Evolutionary conservation across 1,284 basidiomycete species (phyloP).

Genomic region (Ceratobasidium sp.): DNA sequence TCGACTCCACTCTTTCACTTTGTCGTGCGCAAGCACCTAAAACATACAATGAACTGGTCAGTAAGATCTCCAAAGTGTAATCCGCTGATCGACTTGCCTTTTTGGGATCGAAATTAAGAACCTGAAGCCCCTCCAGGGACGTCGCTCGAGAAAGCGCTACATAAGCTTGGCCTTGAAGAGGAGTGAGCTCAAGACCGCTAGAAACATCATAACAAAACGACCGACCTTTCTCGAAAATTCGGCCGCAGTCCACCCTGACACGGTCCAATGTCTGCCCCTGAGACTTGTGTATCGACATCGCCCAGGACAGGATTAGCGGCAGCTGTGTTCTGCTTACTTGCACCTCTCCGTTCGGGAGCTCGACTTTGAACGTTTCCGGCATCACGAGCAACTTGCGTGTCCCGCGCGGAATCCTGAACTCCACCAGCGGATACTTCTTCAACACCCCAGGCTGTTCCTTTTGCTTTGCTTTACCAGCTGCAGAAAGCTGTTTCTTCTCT

Average conservation of each 20-base stretch:
- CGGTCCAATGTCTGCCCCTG: slow-evolving; percentile 90
- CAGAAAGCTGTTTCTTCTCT: slow-evolving; percentile 45
- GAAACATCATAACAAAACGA: slow-evolving; percentile 24
- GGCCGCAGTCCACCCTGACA: slow-evolving; percentile 82
- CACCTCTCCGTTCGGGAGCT: slow-evolving; percentile 82
- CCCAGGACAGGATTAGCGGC: slow-evolving; percentile 89
- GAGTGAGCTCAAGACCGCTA: background rate
- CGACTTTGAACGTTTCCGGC: slow-evolving; percentile 85
- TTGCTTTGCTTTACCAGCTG: slow-evolving; percentile 48
- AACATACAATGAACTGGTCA: slow-evolving; percentile 58
- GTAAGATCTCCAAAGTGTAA: too few relatives aligned
- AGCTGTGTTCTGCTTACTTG: slow-evolving; percentile 69
- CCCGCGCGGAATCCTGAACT: slow-evolving; percentile 72
- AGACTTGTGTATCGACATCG: slow-evolving; percentile 95
- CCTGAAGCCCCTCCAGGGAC: slow-evolving; percentile 88
- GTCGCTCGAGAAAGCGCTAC: slow-evolving; percentile 97
- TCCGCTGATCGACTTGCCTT: slow-evolving; percentile 66
- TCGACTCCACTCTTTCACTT: slow-evolving; percentile 73
- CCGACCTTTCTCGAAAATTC: slow-evolving; percentile 89
- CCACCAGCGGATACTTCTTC: slow-evolving; percentile 74
- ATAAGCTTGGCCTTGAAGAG: slow-evolving; percentile 81
- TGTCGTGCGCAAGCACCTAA: slow-evolving; percentile 58
- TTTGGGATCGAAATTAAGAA: slow-evolving; percentile 81
- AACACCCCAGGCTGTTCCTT: slow-evolving; percentile 53
- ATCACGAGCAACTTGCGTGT: slow-evolving; percentile 67